These are phyloP conservation scores for Dinochytrium kinnereticum DNA, from an alignment of 371 early-diverging fungal species.

Conservation along the genomic window DNA sequence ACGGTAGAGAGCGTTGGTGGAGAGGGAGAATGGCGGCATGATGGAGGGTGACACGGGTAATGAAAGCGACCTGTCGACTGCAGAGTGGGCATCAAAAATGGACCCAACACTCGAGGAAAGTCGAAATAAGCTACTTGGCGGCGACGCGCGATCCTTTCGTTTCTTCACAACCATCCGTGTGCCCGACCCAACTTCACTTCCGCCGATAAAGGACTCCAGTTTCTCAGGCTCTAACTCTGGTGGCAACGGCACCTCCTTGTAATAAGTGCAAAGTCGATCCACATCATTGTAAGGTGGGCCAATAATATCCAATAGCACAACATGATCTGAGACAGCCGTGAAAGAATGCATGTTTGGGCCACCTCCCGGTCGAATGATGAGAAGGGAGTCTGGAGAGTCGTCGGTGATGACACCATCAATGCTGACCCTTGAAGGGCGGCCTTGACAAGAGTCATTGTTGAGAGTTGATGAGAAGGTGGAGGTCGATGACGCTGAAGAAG, in stretches of 20 bases:
- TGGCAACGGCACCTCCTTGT: neutral
- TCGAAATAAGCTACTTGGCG: neutral
- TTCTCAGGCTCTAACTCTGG: neutral
- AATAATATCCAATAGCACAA: slow-evolving; percentile 49
- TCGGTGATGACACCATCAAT: slow-evolving; percentile 1
- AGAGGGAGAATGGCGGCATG: neutral
- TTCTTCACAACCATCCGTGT: slow-evolving; percentile 7
- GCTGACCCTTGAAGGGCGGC: neutral
- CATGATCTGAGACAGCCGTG: slow-evolving; percentile 48
- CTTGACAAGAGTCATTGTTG: neutral
- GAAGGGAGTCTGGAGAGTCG: slow-evolving; percentile 31
- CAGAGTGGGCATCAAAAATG: too few relatives aligned
- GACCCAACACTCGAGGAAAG: too few relatives aligned
- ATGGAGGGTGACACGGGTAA: neutral
- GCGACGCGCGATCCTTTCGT: neutral
- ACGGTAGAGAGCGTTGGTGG: neutral
- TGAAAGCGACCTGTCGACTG: neutral
- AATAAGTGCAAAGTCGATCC: slow-evolving; percentile 9
- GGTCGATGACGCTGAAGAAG: neutral
- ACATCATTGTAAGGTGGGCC: slow-evolving; percentile 38
- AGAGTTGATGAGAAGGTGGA: neutral
- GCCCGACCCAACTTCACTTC: too few relatives aligned
- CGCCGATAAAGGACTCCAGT: neutral
- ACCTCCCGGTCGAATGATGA: slow-evolving; percentile 37
- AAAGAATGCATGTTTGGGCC: slow-evolving; percentile 54